Percentiles rank a stretch among this genome's conserved stretches.
These are phyloP conservation scores for Aureobasidium vineae DNA, from an alignment of 2,329 filamentous ascomycete species.

Conservation along the genomic window DNA sequence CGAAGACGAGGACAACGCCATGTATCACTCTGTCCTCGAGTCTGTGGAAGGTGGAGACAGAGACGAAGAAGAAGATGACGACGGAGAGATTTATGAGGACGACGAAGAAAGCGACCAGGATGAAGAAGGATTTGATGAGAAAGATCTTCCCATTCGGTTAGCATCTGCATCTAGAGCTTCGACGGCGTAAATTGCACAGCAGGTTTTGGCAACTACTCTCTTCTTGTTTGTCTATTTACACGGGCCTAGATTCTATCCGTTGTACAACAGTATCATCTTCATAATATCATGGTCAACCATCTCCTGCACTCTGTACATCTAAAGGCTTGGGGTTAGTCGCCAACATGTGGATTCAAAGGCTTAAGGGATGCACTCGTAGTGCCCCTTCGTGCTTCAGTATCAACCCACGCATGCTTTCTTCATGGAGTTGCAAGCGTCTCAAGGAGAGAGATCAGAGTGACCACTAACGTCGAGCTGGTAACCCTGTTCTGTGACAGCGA, in stretches of 20 bases:
- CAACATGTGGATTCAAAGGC: neutral
- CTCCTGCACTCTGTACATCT: neutral
- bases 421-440: too few relatives aligned
- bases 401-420: too few relatives aligned
- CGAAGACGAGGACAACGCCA: constrained; percentile 48
- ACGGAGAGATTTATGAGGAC: constrained; percentile 28
- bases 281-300: neutral
- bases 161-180: neutral
- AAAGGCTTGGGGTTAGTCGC: neutral
- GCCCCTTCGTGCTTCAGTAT: too few relatives aligned
- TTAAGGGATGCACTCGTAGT: neutral
- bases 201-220: neutral
- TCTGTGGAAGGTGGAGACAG: constrained; percentile 48
- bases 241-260: neutral
- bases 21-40: constrained; percentile 52
- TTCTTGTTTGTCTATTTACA: neutral
- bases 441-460: neutral
- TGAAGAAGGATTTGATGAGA: constrained; percentile 19
- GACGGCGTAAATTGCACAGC: neutral
- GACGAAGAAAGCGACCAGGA: constrained; percentile 29
- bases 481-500: neutral
- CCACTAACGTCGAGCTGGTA: neutral
- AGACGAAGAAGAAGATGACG: constrained; percentile 31
- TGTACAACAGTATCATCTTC: neutral
- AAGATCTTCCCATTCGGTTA: neutral